Percentiles rank a stretch among this genome's conserved stretches.
phyloP scores from a whole-genome alignment of 345 rosid genomes.

The Toxicodendron radicans region DNA sequence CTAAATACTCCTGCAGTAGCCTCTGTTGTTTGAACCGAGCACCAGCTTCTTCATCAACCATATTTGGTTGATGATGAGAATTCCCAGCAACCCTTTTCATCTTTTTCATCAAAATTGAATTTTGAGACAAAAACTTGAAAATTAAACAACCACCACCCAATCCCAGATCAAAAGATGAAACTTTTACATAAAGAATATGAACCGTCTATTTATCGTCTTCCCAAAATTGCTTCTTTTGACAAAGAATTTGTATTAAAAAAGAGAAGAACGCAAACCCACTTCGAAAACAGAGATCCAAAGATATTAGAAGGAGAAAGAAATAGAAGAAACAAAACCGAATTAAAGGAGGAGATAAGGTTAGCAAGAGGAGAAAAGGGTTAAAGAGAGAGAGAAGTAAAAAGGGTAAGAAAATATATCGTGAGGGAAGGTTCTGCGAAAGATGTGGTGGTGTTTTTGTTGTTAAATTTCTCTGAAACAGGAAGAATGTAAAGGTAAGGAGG shows the following conservation, averaged over 20 bases:
- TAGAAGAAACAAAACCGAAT: constrained; percentile 5
- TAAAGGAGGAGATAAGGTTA: neutral
- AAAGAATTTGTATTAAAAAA: neutral
- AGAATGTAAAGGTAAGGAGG: constrained; percentile 24
- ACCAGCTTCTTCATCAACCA: constrained; percentile 22
- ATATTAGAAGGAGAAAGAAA: neutral
- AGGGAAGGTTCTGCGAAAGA: constrained; percentile 2
- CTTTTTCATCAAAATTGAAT: constrained; percentile 23
- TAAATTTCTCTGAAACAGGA: constrained; percentile 18
- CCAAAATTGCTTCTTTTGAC: constrained; percentile 14
- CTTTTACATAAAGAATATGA: neutral
- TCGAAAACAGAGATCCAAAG: constrained; percentile 3
- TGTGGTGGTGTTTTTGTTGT: neutral
- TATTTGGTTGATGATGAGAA: constrained; percentile 14
- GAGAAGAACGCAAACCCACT: constrained; percentile 3
- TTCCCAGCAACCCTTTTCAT: constrained; percentile 28
- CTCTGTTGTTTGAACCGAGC: constrained; percentile 31
- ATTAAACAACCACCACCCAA: neutral
- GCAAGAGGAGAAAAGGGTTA: constrained; percentile 3
- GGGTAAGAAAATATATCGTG: neutral
- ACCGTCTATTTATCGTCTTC: neutral
- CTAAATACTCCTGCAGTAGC: constrained; percentile 36
- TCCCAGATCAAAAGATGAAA: constrained; percentile 5
- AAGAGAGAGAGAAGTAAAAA: neutral
- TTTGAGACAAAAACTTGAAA: constrained; percentile 4